Evolutionary conservation across 495 filamentous ascomycete genomes (phyloP).

Genomic region (Annulohypoxylon stygium): DNA sequence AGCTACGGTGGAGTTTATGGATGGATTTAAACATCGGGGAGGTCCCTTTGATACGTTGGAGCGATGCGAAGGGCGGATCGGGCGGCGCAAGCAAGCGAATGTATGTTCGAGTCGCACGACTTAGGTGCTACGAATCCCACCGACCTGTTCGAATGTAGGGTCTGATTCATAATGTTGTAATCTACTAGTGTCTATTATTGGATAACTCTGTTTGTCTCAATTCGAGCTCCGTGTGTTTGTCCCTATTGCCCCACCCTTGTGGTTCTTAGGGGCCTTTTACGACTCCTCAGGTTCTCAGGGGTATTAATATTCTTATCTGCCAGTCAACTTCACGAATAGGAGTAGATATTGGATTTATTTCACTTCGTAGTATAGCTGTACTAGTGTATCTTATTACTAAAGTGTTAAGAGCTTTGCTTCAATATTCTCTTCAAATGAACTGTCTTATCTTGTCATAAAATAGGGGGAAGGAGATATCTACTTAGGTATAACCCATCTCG

Average conservation of each 20-base stretch:
- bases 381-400: neutral
- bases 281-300: neutral
- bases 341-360: neutral
- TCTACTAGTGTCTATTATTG: constrained; percentile 55
- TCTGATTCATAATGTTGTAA: constrained; percentile 56
- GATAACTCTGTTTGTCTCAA: constrained; percentile 30
- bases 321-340: neutral
- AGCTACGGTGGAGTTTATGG: constrained; percentile 27
- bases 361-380: constrained; percentile 6
- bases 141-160: constrained; percentile 39
- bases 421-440: neutral
- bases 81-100: constrained; percentile 36
- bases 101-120: constrained; percentile 29
- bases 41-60: constrained; percentile 35
- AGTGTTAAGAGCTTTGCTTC: neutral
- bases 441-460: neutral
- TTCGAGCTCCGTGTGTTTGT: neutral
- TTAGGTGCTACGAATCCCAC: constrained; percentile 28
- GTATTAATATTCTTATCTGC: neutral
- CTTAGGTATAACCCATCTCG: neutral
- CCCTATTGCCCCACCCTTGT: neutral
- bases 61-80: constrained; percentile 25
- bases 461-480: neutral
- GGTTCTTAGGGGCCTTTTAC: neutral
- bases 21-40: constrained; percentile 23